Evolutionary conservation across 257 asterid genomes (phyloP).

Genomic region (Salvia hispanica): DNA sequence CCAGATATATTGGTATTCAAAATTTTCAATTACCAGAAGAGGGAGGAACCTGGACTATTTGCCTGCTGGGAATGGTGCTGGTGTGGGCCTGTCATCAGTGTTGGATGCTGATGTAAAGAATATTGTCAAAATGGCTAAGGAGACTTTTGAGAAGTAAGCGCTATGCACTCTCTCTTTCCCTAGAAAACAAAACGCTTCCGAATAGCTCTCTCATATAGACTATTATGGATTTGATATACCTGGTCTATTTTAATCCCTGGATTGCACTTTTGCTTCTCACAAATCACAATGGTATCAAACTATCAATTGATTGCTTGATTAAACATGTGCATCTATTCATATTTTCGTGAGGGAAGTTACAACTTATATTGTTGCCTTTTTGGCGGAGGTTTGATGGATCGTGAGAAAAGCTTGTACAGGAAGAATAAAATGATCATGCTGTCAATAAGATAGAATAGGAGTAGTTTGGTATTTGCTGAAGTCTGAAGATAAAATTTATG

Average conservation of each 20-base stretch:
- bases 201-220: conserved; percentile 6
- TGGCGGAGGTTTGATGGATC: conserved; percentile 14
- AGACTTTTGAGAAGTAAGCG: conserved; percentile 81
- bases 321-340: conserved; percentile 10
- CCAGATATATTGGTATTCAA: conserved; percentile 54
- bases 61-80: conserved; percentile 55
- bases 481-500: conserved; percentile 23
- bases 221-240: background rate
- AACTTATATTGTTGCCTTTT: conserved; percentile 2
- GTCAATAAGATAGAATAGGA: conserved; percentile 20
- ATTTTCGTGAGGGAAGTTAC: background rate
- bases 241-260: background rate
- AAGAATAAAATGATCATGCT: conserved; percentile 17
- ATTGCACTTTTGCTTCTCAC: background rate
- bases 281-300: background rate
- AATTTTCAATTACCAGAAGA: conserved; percentile 50
- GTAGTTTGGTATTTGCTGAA: background rate
- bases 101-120: conserved; percentile 83
- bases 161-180: conserved; percentile 7
- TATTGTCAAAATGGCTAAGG: conserved; percentile 83
- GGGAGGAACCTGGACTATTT: conserved; percentile 41
- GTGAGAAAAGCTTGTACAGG: conserved; percentile 3
- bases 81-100: conserved; percentile 68
- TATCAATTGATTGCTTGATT: background rate
- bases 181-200: background rate